Conservation (phyloP, 352 stramenopile species). For the Elongisporangium undulatum region DNA sequence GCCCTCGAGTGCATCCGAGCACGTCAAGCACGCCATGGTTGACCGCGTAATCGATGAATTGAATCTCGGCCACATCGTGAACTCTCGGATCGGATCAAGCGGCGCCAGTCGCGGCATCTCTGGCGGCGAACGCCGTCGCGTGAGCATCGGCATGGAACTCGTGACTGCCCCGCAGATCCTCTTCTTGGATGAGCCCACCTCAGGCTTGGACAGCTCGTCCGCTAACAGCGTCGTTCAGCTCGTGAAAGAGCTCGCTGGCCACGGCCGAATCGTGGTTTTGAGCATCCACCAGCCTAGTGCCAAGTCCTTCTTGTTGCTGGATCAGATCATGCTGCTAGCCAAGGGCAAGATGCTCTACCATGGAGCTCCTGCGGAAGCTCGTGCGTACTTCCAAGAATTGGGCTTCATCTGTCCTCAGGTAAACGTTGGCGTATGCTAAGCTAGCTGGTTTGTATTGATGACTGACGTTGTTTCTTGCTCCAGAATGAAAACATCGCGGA, state of each 20-base stretch:
- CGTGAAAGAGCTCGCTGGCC: slow-evolving; percentile 78
- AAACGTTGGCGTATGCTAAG: slow-evolving; percentile 6
- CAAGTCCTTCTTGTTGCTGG: slow-evolving; percentile 87
- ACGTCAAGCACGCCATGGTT: slow-evolving; percentile 63
- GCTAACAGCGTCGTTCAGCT: slow-evolving; percentile 90
- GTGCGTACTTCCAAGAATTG: slow-evolving; percentile 55
- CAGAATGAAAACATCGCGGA: slow-evolving; percentile 80
- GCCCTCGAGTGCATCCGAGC: slow-evolving; percentile 35
- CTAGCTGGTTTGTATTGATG: slow-evolving; percentile 1
- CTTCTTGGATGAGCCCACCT: slow-evolving; percentile 92
- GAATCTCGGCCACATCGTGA: slow-evolving; percentile 59
- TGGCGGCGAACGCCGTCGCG: slow-evolving; percentile 90
- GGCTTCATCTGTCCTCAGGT: slow-evolving; percentile 63
- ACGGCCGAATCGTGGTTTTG: slow-evolving; percentile 77
- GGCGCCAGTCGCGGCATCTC: slow-evolving; percentile 83
- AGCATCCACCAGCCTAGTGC: slow-evolving; percentile 90
- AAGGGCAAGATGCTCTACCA: slow-evolving; percentile 73
- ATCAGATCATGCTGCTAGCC: slow-evolving; percentile 88
- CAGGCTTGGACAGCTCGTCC: slow-evolving; percentile 88
- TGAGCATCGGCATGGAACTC: slow-evolving; percentile 93
- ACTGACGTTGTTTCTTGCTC: slow-evolving; percentile 5
- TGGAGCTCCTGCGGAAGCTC: slow-evolving; percentile 38
- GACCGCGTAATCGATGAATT: slow-evolving; percentile 65
- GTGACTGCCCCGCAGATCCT: slow-evolving; percentile 86
- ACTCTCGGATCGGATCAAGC: slow-evolving; percentile 50